Percentiles rank a stretch among this genome's conserved stretches.
phyloP scores from a whole-genome alignment of 257 asterid species.

The Verbena officinalis region DNA sequence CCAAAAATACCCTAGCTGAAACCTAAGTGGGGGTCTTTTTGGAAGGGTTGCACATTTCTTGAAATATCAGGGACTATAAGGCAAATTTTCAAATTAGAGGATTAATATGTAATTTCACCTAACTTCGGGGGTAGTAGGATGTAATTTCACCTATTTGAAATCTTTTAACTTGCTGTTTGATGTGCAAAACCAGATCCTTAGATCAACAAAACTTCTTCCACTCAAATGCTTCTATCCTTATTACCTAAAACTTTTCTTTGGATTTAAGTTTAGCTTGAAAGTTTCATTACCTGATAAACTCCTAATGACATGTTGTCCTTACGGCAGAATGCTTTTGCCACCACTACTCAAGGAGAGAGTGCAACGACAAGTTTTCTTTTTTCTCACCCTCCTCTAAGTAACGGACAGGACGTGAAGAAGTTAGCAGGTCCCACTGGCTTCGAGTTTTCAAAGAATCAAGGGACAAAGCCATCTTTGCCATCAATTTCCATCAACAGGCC shows the following conservation, averaged over 20 bases:
- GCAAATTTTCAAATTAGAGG: too few relatives aligned
- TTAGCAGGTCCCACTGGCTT: constrained; percentile 30
- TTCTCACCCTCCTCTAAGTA: constrained; percentile 38
- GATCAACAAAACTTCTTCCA: too few relatives aligned
- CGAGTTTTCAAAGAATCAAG: constrained; percentile 46
- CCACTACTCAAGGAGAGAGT: constrained; percentile 28
- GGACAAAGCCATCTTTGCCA: constrained; percentile 55
- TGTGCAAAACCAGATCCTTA: background rate
- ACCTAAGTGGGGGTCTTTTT: too few relatives aligned
- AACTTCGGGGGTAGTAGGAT: too few relatives aligned
- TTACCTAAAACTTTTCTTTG: too few relatives aligned
- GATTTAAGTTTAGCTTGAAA: constrained; percentile 5
- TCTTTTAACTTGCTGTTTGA: too few relatives aligned
- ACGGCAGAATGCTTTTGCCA: constrained; percentile 45
- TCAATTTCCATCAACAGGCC: constrained; percentile 55
- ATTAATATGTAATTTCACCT: too few relatives aligned
- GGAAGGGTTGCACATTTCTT: too few relatives aligned
- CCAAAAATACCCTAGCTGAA: too few relatives aligned
- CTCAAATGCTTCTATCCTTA: too few relatives aligned
- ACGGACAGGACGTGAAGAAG: constrained; percentile 43
- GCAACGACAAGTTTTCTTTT: constrained; percentile 27
- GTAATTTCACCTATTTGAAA: too few relatives aligned
- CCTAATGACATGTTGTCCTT: constrained; percentile 18
- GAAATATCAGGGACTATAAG: too few relatives aligned
- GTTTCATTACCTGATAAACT: constrained; percentile 9